Evolutionary conservation across 768 basidiomycete species (phyloP), one percentile per base, ranked within the genome.

Genomic region (Coprinopsis cinerea): DNA sequence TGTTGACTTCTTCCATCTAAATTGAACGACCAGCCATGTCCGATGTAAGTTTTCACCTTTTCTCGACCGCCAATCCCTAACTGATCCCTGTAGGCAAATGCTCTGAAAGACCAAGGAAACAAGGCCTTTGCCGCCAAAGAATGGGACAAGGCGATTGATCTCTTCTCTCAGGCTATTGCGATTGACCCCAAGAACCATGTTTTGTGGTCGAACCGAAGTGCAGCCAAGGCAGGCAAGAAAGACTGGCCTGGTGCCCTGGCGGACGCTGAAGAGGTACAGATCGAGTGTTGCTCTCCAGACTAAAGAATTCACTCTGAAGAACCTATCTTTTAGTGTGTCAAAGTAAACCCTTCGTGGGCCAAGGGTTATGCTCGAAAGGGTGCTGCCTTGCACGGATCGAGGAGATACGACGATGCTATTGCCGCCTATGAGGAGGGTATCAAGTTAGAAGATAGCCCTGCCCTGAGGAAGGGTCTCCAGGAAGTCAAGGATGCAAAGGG

Each of bases 81-180:
- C n/a, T 24, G 25, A 45, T 5, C 44, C n/a, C n/a, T 52, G 41
- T 35, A 73, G 70, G 74, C 67, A 27, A 74, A 75, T 63, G 70
- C 81, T 52, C 74, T 96, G 56, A 97, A 97, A 73, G 88, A 91
- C 62, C 82, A 82, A 62, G 94, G 93, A 61, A 97, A 97, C 77
- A 92, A 93, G 62, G 92, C 94, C 18, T 97, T 97, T 69, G 76
- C 88, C 32, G 90, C 90, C 48, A 96, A 92, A 65, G 81, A 96
- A 59, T 96, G 89, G 69, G 84, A 90, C 71, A 82, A 77, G 59
- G 93, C 94, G 5, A 88, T 90, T 72, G 78, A 85, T 61, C 70
- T 87, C 42, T 92, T 91, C 67, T 75, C 81, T 3, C 77, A 91
- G 60, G 94, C 89, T 17, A 88, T 97, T 62, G 81, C 76, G 41